A percentile compares a stretch with the other conserved stretches of the same genome.
These are phyloP conservation scores for Pyrenopolyporus hunteri DNA, from an alignment of 495 filamentous ascomycete species.

Conservation along the genomic window DNA sequence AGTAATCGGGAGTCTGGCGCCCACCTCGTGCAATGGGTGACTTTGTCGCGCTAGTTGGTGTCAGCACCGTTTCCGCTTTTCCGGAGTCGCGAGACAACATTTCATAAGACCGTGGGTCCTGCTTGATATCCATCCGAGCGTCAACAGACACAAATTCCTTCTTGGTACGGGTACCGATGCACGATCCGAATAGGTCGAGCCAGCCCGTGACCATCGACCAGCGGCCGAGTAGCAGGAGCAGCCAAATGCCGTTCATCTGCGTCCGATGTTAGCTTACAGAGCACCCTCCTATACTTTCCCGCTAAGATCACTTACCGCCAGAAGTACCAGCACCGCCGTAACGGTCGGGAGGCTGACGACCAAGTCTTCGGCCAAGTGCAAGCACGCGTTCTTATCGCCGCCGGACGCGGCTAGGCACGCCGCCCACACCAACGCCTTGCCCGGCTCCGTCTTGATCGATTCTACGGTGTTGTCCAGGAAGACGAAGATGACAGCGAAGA, in stretches of 20 bases:
- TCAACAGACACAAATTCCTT: constrained; percentile 89
- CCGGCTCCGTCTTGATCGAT: constrained; percentile 57
- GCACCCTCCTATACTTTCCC: not conserved
- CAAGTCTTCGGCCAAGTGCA: constrained; percentile 59
- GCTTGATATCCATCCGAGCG: constrained; percentile 66
- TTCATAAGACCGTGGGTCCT: constrained; percentile 77
- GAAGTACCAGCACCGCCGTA: constrained; percentile 77
- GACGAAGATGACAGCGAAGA: constrained; percentile 90
- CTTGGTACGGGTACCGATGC: constrained; percentile 49
- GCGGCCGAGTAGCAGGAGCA: constrained; percentile 78
- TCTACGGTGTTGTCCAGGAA: constrained; percentile 75
- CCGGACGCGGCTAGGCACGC: constrained; percentile 65
- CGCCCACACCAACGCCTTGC: constrained; percentile 66
- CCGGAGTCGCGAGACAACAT: constrained; percentile 70
- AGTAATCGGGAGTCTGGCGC: constrained; percentile 56
- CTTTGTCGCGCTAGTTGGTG: constrained; percentile 51
- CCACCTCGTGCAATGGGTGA: constrained; percentile 46
- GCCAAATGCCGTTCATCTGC: constrained; percentile 84
- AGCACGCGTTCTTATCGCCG: constrained; percentile 70
- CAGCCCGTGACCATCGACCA: constrained; percentile 84
- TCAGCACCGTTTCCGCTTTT: constrained; percentile 53
- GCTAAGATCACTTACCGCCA: constrained; percentile 64
- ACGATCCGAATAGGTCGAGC: constrained; percentile 65
- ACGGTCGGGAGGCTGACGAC: constrained; percentile 77
- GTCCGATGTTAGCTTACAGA: constrained; percentile 23